Evolutionary conservation across 2,329 filamentous ascomycete genomes (phyloP).

Genomic region (Berkeleyomyces basicola): DNA sequence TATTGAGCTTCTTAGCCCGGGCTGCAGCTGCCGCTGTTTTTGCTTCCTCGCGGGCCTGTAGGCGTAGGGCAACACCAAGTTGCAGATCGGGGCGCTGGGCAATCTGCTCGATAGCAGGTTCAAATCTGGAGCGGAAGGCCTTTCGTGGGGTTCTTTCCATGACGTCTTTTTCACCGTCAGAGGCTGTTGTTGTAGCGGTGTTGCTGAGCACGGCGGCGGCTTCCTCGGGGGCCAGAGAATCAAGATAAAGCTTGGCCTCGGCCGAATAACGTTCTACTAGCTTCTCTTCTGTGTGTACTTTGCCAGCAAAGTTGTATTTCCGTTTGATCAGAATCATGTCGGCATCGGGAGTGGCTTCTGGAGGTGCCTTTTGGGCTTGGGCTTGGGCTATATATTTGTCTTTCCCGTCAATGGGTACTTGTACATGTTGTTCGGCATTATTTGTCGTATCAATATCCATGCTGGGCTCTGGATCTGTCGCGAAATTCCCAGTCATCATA

Average conservation of each 20-base stretch:
- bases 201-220: constrained; percentile 14
- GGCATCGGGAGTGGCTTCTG: constrained; percentile 16
- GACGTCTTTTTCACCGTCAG: constrained; percentile 1
- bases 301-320: constrained; percentile 59
- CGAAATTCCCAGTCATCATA: constrained; percentile 34
- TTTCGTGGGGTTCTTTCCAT: constrained; percentile 28
- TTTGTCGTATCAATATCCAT: not conserved
- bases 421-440: not conserved
- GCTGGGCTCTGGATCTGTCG: constrained; percentile 8
- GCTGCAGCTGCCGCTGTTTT: constrained; percentile 22
- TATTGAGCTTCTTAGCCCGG: constrained; percentile 44
- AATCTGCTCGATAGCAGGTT: constrained; percentile 33
- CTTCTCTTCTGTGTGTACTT: constrained; percentile 56
- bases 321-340: constrained; percentile 48
- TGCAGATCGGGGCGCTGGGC: constrained; percentile 38
- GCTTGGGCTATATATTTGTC: not conserved
- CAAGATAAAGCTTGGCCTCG: constrained; percentile 47
- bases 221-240: constrained; percentile 17
- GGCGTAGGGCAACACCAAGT: constrained; percentile 34
- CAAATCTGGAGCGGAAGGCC: constrained; percentile 47
- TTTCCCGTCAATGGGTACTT: not conserved
- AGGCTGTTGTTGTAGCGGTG: constrained; percentile 10
- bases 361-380: not conserved
- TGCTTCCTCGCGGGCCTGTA: constrained; percentile 31
- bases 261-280: constrained; percentile 47